Conservation (phyloP, 176 grass and related monocot species). For the Bolboschoenus planiculmis region DNA sequence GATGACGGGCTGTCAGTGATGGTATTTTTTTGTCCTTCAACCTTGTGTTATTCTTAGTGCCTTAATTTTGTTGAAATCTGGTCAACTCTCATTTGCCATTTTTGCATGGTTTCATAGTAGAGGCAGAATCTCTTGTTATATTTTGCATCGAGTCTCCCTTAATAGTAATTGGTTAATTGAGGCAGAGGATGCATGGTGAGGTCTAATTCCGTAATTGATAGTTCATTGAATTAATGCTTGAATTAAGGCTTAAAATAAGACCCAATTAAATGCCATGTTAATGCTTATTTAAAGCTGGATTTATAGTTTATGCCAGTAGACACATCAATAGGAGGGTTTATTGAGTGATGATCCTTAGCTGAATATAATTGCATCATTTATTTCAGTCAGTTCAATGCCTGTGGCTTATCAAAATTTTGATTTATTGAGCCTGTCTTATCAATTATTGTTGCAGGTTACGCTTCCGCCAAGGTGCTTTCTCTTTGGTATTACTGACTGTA, state of each 20-base stretch:
- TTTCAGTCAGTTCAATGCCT: background rate
- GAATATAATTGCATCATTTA: background rate
- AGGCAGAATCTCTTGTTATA: background rate
- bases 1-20: conserved; percentile 69
- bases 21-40: conserved; percentile 10
- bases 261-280: background rate
- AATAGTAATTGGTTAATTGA: background rate
- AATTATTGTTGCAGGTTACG: background rate
- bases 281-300: background rate
- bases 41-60: background rate
- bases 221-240: background rate
- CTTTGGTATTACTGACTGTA: background rate
- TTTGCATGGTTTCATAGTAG: background rate
- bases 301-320: background rate
- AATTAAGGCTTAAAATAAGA: background rate
- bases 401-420: background rate
- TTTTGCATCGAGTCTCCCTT: background rate
- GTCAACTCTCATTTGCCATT: background rate
- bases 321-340: background rate
- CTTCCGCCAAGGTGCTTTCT: background rate
- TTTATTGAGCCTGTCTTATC: background rate
- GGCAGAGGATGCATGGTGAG: background rate
- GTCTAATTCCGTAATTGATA: background rate
- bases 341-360: background rate
- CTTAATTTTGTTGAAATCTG: background rate